Percentiles rank a stretch among this genome's conserved stretches.
These are phyloP conservation scores for Pythium periplocum DNA, from an alignment of 352 stramenopile species.

Conservation along the genomic window DNA sequence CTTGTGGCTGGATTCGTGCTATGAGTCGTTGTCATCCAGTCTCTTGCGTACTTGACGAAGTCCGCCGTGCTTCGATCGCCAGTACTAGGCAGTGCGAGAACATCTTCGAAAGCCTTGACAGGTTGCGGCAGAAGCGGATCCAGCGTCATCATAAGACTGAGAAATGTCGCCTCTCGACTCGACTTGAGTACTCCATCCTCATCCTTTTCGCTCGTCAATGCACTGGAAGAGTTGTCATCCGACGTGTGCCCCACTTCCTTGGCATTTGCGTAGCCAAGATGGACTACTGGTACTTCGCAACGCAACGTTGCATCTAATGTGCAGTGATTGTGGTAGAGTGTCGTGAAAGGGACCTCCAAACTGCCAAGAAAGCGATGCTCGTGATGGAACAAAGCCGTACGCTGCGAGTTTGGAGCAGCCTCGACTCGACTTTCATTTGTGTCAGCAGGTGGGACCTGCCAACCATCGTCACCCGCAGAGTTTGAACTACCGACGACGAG, in stretches of 20 bases:
- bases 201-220: constrained; percentile 1
- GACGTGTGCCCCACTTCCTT: constrained; percentile 4
- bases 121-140: constrained; percentile 74
- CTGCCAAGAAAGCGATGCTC: constrained; percentile 85
- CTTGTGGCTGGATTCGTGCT: constrained; percentile 16
- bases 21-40: constrained; percentile 23
- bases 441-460: constrained; percentile 2
- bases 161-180: constrained; percentile 66
- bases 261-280: constrained; percentile 77
- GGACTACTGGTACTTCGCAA: constrained; percentile 76
- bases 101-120: constrained; percentile 16
- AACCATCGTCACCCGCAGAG: constrained; percentile 24
- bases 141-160: constrained; percentile 86
- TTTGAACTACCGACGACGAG: constrained; percentile 32
- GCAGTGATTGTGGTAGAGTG: constrained; percentile 74
- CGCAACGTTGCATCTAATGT: constrained; percentile 76
- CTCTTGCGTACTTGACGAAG: constrained; percentile 30
- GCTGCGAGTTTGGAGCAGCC: constrained; percentile 23
- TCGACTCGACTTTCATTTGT: too few species aligned
- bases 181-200: constrained; percentile 28
- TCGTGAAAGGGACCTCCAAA: constrained; percentile 85
- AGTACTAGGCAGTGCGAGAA: background rate
- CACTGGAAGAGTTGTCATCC: constrained; percentile 1
- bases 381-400: constrained; percentile 40
- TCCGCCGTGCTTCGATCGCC: background rate